Conservation (phyloP, 768 basidiomycete species). For the Kwoniella europaea region DNA sequence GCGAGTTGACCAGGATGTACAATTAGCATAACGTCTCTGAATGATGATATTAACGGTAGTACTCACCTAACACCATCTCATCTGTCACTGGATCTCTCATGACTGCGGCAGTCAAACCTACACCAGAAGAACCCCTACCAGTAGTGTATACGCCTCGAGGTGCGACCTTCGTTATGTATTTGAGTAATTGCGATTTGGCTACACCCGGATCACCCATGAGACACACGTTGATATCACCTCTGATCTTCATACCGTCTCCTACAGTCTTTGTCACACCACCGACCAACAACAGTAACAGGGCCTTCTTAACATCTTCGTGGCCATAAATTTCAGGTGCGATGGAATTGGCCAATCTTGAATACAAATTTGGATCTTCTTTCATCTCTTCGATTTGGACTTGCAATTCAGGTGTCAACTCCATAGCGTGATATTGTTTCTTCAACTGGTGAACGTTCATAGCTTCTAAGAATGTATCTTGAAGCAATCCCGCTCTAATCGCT, state of each 20-base stretch:
- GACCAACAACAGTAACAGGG: conserved; percentile 84
- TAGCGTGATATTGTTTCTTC: conserved; percentile 95
- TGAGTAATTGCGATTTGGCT: conserved; percentile 81
- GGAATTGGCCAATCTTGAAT: conserved; percentile 83
- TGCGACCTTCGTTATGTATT: conserved; percentile 98
- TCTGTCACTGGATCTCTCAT: conserved; percentile 99
- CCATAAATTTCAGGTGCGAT: conserved; percentile 99
- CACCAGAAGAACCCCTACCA: conserved; percentile 96
- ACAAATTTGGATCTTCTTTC: conserved; percentile 75
- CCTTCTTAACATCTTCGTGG: conserved; percentile 96
- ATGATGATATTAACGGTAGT: not conserved
- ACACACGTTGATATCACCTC: conserved; percentile 96
- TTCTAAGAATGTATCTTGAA: conserved; percentile 97
- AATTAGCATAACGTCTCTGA: not conserved
- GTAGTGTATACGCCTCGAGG: conserved; percentile 98
- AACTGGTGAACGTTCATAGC: conserved; percentile 86
- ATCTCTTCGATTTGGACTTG: conserved; percentile 71
- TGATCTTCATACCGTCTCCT: conserved; percentile 97
- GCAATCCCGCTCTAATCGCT: conserved; percentile 90
- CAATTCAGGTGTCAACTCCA: conserved; percentile 89
- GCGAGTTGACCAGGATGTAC: too few relatives aligned
- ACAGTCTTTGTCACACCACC: conserved; percentile 95
- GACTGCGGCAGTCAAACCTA: conserved; percentile 97
- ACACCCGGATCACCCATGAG: conserved; percentile 99
- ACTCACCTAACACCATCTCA: conserved; percentile 95